phyloP scores from a whole-genome alignment of 164 flowering plant genomes.

The Echeveria elegans region DNA sequence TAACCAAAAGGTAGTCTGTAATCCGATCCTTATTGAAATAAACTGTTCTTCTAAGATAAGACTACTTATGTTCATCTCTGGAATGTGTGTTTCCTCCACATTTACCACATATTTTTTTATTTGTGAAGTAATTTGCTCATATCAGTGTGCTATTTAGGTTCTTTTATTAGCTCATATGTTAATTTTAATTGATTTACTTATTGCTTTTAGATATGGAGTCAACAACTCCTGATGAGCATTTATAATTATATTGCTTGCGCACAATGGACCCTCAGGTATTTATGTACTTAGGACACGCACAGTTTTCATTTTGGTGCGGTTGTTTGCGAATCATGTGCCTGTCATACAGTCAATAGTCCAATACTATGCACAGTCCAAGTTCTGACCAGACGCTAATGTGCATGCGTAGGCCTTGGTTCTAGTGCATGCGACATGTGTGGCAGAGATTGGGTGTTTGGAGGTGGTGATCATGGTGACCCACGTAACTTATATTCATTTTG shows the following conservation, averaged over 20 bases:
- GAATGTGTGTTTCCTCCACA: too few species aligned
- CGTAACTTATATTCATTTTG: conserved; percentile 33
- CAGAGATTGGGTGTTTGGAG: conserved; percentile 61
- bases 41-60: not conserved
- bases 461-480: conserved; percentile 91
- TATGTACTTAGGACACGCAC: not conserved
- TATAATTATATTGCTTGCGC: conserved; percentile 69
- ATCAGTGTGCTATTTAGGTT: not conserved
- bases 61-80: not conserved
- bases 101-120: too few species aligned
- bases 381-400: not conserved
- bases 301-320: not conserved
- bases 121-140: not conserved
- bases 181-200: too few species aligned
- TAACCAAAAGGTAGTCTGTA: too few species aligned
- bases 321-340: not conserved
- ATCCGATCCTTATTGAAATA: not conserved
- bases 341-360: too few species aligned
- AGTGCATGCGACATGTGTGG: conserved; percentile 68
- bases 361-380: not conserved
- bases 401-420: conserved; percentile 67
- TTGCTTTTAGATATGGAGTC: conserved; percentile 54
- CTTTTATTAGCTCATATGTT: too few species aligned
- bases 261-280: conserved; percentile 86
- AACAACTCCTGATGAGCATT: conserved; percentile 55